A percentile compares a stretch with the other conserved stretches of the same genome.
Conservation (phyloP, 352 stramenopile genomes). For the Peronospora belbahrii region DNA sequence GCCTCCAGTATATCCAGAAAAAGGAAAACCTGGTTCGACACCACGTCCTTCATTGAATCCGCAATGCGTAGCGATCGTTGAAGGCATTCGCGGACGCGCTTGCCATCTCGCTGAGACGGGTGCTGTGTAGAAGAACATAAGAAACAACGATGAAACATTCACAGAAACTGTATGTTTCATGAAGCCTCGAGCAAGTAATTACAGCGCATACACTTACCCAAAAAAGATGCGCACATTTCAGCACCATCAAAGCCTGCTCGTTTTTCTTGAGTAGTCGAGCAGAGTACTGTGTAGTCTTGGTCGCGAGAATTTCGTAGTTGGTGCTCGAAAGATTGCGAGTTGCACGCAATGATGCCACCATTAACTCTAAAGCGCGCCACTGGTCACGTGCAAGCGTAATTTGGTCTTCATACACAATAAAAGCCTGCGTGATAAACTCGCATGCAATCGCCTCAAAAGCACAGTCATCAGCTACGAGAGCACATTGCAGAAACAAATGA, state of each 20-base stretch:
- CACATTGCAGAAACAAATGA: constrained; percentile 92
- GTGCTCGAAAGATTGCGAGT: constrained; percentile 71
- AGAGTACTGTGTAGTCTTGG: constrained; percentile 93
- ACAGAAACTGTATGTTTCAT: neutral
- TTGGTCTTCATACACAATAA: constrained; percentile 96
- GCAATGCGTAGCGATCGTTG: constrained; percentile 94
- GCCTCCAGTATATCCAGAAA: constrained; percentile 96
- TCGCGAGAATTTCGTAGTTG: constrained; percentile 94
- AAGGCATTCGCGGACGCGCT: constrained; percentile 94
- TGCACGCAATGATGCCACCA: constrained; percentile 84
- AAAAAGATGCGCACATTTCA: constrained; percentile 93
- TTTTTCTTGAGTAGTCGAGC: constrained; percentile 95
- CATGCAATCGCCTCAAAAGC: constrained; percentile 91
- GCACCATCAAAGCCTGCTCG: constrained; percentile 93
- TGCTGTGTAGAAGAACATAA: constrained; percentile 28
- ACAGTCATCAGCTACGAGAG: constrained; percentile 80
- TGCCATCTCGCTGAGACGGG: constrained; percentile 83
- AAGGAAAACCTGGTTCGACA: constrained; percentile 84
- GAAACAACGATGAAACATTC: constrained; percentile 1
- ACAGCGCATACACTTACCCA: constrained; percentile 51
- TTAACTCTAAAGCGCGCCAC: constrained; percentile 80
- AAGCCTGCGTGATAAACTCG: constrained; percentile 94
- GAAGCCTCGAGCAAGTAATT: neutral
- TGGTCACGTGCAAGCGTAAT: constrained; percentile 89
- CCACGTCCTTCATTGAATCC: constrained; percentile 71